A percentile compares a stretch with the other conserved stretches of the same genome.
These are phyloP conservation scores for Graphilbum fragrans DNA, from an alignment of 2,329 filamentous ascomycete genomes.

Conservation along the genomic window DNA sequence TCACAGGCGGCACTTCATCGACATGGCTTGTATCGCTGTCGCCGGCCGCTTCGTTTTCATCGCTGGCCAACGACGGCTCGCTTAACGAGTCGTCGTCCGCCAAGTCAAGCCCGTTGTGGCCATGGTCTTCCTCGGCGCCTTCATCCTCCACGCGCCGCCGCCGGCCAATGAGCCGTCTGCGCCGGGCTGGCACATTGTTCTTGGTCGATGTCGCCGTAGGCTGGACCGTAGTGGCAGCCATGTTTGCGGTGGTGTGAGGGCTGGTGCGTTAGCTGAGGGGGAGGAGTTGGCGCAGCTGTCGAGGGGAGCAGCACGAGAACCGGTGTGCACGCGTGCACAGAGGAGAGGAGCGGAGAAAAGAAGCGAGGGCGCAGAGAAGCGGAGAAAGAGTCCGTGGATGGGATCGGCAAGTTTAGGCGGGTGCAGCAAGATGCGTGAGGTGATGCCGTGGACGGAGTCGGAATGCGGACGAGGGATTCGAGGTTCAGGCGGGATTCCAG, in stretches of 20 bases:
- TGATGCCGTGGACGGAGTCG: no score
- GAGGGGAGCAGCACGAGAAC: no score
- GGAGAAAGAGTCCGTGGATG: no score
- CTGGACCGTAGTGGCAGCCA: conserved; percentile 6
- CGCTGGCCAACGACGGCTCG: conserved; percentile 50
- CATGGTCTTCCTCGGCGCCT: conserved; percentile 53
- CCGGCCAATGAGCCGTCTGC: conserved; percentile 54
- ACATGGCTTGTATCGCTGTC: conserved; percentile 55
- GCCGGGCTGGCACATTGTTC: conserved; percentile 29
- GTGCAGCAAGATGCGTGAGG: no score
- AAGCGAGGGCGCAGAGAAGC: no score
- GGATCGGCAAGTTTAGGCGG: no score
- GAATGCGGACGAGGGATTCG: no score
- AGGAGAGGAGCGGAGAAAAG: no score
- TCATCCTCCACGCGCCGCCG: conserved; percentile 55
- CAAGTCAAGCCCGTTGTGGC: conserved; percentile 37
- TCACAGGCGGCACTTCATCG: conserved; percentile 39
- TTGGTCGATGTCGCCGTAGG: conserved; percentile 5
- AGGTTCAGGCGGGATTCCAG: no score
- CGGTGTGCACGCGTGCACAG: no score
- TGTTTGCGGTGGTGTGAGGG: conserved; percentile 1
- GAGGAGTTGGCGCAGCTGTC: neutral
- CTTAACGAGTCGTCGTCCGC: conserved; percentile 54
- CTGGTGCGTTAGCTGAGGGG: no score
- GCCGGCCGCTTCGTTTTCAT: conserved; percentile 46